Percentiles rank a stretch among this genome's conserved stretches.
phyloP scores from a whole-genome alignment of 176 grass and related monocot species.

The Miscanthus lutarioriparius region DNA sequence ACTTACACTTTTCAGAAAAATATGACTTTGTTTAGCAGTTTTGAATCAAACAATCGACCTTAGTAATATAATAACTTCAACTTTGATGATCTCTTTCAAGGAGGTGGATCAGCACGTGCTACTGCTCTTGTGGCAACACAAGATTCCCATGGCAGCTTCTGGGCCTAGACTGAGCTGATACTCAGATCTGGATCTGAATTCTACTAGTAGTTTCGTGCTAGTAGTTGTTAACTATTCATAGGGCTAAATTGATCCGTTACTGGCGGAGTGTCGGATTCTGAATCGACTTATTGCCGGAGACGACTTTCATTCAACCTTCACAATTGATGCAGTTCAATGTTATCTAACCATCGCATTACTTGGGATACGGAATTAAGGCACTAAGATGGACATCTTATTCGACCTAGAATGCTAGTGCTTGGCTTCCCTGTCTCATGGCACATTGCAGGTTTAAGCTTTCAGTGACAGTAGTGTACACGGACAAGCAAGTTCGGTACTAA shows the following conservation, averaged over 20 bases:
- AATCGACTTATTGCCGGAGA: neutral
- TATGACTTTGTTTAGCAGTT: neutral
- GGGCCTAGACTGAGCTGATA: neutral
- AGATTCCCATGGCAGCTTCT: slow-evolving; percentile 2
- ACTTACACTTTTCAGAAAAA: neutral
- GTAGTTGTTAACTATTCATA: neutral
- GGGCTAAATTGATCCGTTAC: neutral
- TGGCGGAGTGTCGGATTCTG: neutral
- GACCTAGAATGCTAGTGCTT: neutral
- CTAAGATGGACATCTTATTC: neutral
- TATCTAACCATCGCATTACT: neutral
- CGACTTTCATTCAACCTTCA: neutral
- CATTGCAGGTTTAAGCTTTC: neutral
- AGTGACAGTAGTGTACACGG: neutral
- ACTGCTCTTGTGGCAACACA: neutral
- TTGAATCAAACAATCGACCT: neutral
- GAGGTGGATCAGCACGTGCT: slow-evolving; percentile 5
- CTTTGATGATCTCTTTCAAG: neutral
- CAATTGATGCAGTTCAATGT: neutral
- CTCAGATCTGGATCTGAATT: slow-evolving; percentile 45
- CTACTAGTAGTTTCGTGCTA: neutral
- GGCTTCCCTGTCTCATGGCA: neutral
- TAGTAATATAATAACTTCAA: neutral
- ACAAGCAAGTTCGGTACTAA: neutral
- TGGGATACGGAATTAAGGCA: neutral